phyloP scores from a whole-genome alignment of 2,329 filamentous ascomycete species.

The Diaporthe sp. region DNA sequence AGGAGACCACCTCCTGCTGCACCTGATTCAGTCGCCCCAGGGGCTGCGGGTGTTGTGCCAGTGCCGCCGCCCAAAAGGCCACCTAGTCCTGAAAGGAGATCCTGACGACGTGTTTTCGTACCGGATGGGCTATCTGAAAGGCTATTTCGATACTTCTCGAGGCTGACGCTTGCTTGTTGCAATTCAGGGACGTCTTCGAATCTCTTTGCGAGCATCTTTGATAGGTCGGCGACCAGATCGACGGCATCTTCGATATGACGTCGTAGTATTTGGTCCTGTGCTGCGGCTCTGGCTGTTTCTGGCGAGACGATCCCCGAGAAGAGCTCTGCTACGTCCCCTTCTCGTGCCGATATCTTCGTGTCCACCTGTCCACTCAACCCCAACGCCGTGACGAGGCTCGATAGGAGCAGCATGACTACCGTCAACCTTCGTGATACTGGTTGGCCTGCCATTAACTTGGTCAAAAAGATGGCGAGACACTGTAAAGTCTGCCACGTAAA shows the following conservation, averaged over 20 bases:
- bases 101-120: constrained; percentile 4
- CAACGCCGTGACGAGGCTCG: not conserved
- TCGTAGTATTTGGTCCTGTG: constrained; percentile 7
- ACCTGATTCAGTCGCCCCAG: not conserved
- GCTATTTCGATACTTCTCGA: constrained; percentile 20
- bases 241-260: constrained; percentile 29
- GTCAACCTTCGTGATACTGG: not conserved
- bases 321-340: not conserved
- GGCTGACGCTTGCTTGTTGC: constrained; percentile 26
- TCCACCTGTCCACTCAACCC: not conserved
- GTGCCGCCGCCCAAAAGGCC: not conserved
- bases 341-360: not conserved
- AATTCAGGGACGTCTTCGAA: constrained; percentile 28
- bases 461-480: not conserved
- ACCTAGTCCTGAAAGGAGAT: not conserved
- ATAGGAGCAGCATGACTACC: not conserved
- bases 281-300: constrained; percentile 18
- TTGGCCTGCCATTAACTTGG: not conserved
- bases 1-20: constrained; percentile 24
- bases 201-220: constrained; percentile 19
- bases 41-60: not conserved
- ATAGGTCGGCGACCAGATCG: constrained; percentile 31
- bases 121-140: not conserved
- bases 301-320: constrained; percentile 22
- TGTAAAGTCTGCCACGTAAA: not conserved